Percentiles rank a stretch among this genome's conserved stretches.
These are phyloP conservation scores for Lepidium aucheri DNA, from an alignment of 345 rosid genomes.

Conservation along the genomic window DNA sequence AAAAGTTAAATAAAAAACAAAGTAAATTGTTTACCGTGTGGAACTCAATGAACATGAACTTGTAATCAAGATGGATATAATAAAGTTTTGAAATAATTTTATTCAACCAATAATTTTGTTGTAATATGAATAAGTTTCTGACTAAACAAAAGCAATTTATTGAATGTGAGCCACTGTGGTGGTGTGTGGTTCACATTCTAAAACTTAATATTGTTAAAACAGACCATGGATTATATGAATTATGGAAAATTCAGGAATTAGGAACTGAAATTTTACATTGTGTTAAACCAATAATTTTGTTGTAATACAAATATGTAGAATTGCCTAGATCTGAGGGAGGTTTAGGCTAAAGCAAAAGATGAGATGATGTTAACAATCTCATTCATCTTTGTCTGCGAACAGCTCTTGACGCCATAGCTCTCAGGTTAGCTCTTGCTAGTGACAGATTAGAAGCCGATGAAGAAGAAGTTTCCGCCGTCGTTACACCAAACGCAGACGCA, in stretches of 20 bases:
- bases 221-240: neutral
- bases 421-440: constrained; percentile 67
- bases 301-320: neutral
- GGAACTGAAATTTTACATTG: neutral
- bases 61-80: too few species aligned
- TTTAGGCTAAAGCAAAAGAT: neutral
- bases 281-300: neutral
- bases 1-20: too few species aligned
- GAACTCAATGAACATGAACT: too few species aligned
- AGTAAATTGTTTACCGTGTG: too few species aligned
- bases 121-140: too few species aligned
- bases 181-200: too few species aligned
- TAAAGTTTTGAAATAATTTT: too few species aligned
- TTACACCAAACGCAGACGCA: constrained; percentile 47
- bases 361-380: neutral
- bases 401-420: constrained; percentile 95
- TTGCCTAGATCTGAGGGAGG: neutral
- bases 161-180: too few species aligned
- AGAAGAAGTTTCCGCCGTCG: constrained; percentile 24
- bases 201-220: too few species aligned
- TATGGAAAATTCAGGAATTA: neutral
- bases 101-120: too few species aligned
- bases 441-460: constrained; percentile 22
- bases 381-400: constrained; percentile 33
- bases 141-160: too few species aligned